Conservation (phyloP, 148 eudicot genomes). For the Chenopodium formosanum region DNA sequence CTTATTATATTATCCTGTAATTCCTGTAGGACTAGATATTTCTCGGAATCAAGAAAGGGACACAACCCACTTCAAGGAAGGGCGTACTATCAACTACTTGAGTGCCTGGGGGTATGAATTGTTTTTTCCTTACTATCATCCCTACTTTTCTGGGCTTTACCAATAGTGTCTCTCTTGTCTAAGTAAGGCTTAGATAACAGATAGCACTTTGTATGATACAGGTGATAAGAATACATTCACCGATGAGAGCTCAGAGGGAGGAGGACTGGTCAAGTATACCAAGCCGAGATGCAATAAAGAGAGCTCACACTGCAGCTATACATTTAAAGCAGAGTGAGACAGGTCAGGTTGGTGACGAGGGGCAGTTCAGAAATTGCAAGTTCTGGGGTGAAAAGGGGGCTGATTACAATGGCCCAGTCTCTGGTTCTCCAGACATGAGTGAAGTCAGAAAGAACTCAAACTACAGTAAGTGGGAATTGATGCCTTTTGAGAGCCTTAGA, state of each 20-base stretch:
- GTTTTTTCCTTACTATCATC: not conserved
- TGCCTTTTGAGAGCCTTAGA: constrained; percentile 71
- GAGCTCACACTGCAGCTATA: constrained; percentile 82
- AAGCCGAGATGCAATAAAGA: constrained; percentile 63
- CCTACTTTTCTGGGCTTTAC: not conserved
- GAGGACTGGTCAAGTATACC: constrained; percentile 94
- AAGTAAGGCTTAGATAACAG: not conserved
- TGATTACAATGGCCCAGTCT: constrained; percentile 57
- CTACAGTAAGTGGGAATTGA: constrained; percentile 85
- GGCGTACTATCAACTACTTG: constrained; percentile 98
- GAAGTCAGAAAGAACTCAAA: constrained; percentile 60
- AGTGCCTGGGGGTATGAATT: constrained; percentile 86
- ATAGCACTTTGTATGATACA: constrained; percentile 20
- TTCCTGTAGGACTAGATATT: constrained; percentile 80
- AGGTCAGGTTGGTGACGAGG: constrained; percentile 49
- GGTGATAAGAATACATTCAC: constrained; percentile 97
- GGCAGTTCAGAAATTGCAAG: constrained; percentile 92
- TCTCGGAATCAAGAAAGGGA: constrained; percentile 91
- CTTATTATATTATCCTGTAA: constrained; percentile 3
- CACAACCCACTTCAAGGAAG: constrained; percentile 99
- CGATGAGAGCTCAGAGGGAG: constrained; percentile 82
- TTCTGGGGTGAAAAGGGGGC: constrained; percentile 75
- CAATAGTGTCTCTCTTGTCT: not conserved
- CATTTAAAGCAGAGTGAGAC: constrained; percentile 54
- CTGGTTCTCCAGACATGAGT: constrained; percentile 81